These are phyloP conservation scores for Annulohypoxylon moriforme DNA, from an alignment of 495 filamentous ascomycete species.

Conservation along the genomic window DNA sequence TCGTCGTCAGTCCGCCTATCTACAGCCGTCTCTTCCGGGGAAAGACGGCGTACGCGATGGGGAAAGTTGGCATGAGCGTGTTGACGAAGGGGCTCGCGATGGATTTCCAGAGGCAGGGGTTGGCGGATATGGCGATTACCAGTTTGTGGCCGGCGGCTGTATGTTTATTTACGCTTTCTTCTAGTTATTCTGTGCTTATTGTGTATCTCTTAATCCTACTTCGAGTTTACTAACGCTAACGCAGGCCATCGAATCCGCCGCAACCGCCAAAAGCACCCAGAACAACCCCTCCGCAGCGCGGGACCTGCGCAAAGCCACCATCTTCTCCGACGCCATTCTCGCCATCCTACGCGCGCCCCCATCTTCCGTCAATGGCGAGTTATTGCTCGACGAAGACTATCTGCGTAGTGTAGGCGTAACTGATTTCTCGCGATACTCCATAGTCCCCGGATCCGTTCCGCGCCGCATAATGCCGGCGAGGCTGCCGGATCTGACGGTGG, in stretches of 20 bases:
- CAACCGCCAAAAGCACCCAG: slow-evolving; percentile 65
- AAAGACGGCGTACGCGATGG: slow-evolving; percentile 89
- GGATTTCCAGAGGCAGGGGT: slow-evolving; percentile 78
- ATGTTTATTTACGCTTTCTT: slow-evolving; percentile 45
- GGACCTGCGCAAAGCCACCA: slow-evolving; percentile 74
- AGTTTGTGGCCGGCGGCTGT: slow-evolving; percentile 85
- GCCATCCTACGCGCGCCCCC: slow-evolving; percentile 75
- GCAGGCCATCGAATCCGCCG: slow-evolving; percentile 77
- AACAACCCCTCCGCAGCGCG: slow-evolving; percentile 58
- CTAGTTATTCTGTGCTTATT: background rate
- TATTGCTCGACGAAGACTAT: slow-evolving; percentile 87
- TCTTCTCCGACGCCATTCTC: slow-evolving; percentile 84
- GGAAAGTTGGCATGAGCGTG: slow-evolving; percentile 87
- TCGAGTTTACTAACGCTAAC: background rate
- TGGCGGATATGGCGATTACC: slow-evolving; percentile 77
- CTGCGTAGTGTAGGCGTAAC: slow-evolving; percentile 69
- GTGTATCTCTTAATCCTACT: background rate
- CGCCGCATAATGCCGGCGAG: slow-evolving; percentile 81
- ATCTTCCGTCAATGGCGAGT: slow-evolving; percentile 71
- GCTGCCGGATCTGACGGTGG: slow-evolving; percentile 77
- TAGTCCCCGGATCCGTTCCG: slow-evolving; percentile 72
- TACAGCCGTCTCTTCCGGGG: slow-evolving; percentile 87
- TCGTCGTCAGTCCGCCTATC: slow-evolving; percentile 87
- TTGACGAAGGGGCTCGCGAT: slow-evolving; percentile 83
- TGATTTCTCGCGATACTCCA: slow-evolving; percentile 79